Evolutionary conservation across 768 basidiomycete species (phyloP), one percentile per base, ranked within the genome.

Genomic region (Scleroderma bovista): DNA sequence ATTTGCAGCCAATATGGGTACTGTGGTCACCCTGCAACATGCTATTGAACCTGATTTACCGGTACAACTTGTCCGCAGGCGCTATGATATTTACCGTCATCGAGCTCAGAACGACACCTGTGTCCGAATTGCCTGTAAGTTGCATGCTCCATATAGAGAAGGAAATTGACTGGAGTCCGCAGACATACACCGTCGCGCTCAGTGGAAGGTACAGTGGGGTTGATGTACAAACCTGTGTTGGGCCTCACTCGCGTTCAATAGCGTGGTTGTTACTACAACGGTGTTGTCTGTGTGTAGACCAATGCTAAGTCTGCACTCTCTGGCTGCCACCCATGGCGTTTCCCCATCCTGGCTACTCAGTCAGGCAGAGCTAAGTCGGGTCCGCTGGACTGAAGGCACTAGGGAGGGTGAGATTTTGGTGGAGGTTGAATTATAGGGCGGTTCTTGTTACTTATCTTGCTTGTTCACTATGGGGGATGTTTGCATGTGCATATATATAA

Each of bases 301-400:
- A 12, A 69, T 73, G 67, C 61, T 73, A 38, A 70, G 64, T 54
- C 68, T 74, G 51, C 67, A 67, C 38, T 75, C 74, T 3, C 61
- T 76, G n/a, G 70, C 75, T 19, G 64, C 66, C 9, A 56, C 65
- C 24, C 60, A 72, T 10, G 69, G 72, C 26, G 70, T 75, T 12
- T 67, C 73, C 44, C 67, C 71, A 16, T 67, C 68, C 10, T 74
- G 71, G 72, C 60, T 76, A 8, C 64, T 77, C 24, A 75, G 66
- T 52, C 67, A 72, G 42, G 66, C 69, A n/a, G 73, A 78, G 62
- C 69, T 76, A 19, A 71, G 68, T 39, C 71, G 75, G 41, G 34
- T 36, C 5, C 34, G n/a, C n/a, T 36, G 34, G 34, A 36, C 34
- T 3, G n/a, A n/a, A n/a, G 34, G 34, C 4, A 13, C 12, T n/a